Evolutionary conservation across 1,284 basidiomycete species (phyloP).

Genomic region (Ustilago nuda): DNA sequence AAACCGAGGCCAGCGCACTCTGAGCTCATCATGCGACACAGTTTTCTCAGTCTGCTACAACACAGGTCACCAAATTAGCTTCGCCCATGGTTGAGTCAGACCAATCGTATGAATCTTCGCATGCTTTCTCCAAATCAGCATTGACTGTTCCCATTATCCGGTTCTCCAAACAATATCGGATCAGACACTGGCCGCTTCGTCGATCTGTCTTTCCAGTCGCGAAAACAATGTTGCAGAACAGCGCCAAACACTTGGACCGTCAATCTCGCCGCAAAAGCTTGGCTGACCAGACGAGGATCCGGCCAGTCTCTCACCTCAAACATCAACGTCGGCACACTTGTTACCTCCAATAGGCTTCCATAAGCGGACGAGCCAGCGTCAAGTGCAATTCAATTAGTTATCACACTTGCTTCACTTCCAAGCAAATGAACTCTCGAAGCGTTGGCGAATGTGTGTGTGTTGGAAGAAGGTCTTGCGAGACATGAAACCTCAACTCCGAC

Average conservation of each 20-base stretch:
- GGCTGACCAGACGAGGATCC: background rate
- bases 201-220: background rate
- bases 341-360: background rate
- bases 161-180: background rate
- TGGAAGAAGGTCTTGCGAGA: constrained; percentile 13
- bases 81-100: too few relatives aligned
- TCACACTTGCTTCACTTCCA: background rate
- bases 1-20: background rate
- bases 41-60: background rate
- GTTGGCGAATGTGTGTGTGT: background rate
- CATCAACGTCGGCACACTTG: background rate
- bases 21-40: constrained; percentile 2
- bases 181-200: background rate
- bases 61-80: background rate
- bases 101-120: background rate
- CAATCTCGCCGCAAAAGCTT: background rate
- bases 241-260: background rate
- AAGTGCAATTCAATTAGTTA: background rate
- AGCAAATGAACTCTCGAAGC: background rate
- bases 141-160: background rate
- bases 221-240: background rate
- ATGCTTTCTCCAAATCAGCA: background rate
- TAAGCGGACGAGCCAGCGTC: background rate
- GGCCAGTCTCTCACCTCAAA: background rate
- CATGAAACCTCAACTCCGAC: constrained; percentile 13